A percentile compares a stretch with the other conserved stretches of the same genome.
Conservation (phyloP, 2,329 filamentous ascomycete species). For the Xylaria digitata region DNA sequence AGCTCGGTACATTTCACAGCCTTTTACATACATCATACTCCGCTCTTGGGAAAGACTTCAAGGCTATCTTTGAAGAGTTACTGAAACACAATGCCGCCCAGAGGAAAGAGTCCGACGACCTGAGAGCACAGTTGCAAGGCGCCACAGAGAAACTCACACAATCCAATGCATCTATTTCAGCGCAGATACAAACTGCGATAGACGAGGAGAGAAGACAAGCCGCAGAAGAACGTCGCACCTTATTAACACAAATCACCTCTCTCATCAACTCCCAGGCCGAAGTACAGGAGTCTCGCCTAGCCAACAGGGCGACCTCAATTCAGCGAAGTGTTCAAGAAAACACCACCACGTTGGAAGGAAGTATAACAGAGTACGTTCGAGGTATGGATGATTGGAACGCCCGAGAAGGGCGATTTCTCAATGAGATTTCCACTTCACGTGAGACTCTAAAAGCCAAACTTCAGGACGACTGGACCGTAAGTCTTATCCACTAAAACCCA, state of each 20-base stretch:
- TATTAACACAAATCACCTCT: constrained; percentile 81
- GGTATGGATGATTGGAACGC: constrained; percentile 80
- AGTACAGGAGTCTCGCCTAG: constrained; percentile 77
- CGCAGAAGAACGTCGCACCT: constrained; percentile 75
- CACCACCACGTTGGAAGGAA: constrained; percentile 72
- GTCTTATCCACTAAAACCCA: constrained; percentile 59
- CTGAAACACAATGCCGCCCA: constrained; percentile 80
- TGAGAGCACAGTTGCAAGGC: constrained; percentile 77
- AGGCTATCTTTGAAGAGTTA: constrained; percentile 83
- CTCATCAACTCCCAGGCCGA: constrained; percentile 81
- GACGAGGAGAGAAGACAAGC: constrained; percentile 81
- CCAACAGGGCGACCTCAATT: constrained; percentile 70
- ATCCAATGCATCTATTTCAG: constrained; percentile 74
- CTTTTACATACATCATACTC: constrained; percentile 89
- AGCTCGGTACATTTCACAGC: constrained; percentile 84
- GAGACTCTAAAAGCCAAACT: constrained; percentile 84
- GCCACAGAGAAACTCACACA: constrained; percentile 76
- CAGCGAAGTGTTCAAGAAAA: constrained; percentile 73
- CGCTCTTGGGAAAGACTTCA: constrained; percentile 85
- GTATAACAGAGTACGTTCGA: constrained; percentile 72
- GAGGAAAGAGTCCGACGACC: constrained; percentile 76
- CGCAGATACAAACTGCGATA: constrained; percentile 74
- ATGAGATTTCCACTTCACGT: constrained; percentile 77
- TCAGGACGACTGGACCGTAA: constrained; percentile 85
- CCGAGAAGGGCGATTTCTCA: constrained; percentile 75